Evolutionary conservation across 148 eudicot species (phyloP).

Genomic region (Nyssa sinensis): DNA sequence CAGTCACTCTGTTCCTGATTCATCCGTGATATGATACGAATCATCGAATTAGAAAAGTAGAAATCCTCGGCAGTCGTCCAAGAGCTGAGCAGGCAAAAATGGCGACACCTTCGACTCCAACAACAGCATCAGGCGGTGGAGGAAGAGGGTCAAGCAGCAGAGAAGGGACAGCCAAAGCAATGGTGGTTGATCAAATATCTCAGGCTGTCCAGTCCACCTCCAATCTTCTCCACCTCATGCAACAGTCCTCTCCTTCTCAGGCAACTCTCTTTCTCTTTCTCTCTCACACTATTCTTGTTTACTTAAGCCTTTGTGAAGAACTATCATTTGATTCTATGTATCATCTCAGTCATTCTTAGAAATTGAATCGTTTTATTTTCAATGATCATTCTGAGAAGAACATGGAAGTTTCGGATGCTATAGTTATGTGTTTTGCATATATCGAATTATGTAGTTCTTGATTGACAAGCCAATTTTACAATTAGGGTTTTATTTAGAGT

Average conservation of each 20-base stretch:
- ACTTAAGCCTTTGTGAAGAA: not conserved
- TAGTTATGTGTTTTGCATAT: no score
- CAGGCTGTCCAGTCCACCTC: slow-evolving; percentile 83
- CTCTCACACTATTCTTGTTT: not conserved
- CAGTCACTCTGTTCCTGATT: no score
- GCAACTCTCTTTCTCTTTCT: slow-evolving; percentile 32
- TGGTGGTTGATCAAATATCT: slow-evolving; percentile 66
- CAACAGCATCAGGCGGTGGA: slow-evolving; percentile 10
- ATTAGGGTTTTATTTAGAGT: not conserved
- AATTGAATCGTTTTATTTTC: not conserved
- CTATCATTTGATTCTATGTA: not conserved
- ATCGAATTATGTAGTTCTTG: no score
- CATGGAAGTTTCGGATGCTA: no score
- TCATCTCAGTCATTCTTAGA: not conserved
- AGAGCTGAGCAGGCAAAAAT: not conserved
- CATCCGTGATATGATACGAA: no score
- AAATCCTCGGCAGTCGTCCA: not conserved
- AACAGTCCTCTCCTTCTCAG: slow-evolving; percentile 86
- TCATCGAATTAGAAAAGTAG: not conserved
- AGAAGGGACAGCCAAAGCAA: slow-evolving; percentile 67
- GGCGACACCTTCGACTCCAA: slow-evolving; percentile 12
- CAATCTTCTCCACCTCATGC: slow-evolving; percentile 90
- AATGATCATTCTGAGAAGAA: not conserved
- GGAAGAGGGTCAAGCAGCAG: slow-evolving; percentile 34
- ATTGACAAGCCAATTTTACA: not conserved